Evolutionary conservation across 2,329 filamentous ascomycete species (phyloP), one percentile per base, ranked within the genome.

Genomic region (Venturia carpophila): DNA sequence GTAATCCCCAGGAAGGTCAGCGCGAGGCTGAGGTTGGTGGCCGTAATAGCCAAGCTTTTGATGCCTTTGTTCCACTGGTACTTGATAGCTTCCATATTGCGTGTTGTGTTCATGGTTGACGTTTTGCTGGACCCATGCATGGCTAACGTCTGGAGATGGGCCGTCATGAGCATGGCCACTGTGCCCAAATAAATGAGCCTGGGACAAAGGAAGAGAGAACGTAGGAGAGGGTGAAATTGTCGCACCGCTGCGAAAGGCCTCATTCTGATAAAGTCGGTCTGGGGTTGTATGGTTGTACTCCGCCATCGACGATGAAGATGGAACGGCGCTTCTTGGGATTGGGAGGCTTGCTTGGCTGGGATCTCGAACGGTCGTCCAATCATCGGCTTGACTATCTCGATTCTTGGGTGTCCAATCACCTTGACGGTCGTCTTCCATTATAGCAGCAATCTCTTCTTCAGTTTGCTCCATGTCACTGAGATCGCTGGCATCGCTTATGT

Each of bases 401-500:
- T 58, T 58, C 19, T 24, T 58, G 27, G 52, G 30, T 19, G 52
- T 27, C 52, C 52, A 58, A 37, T 58, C 52, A 37, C 37, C 52
- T 3, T 58, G 27, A n/a, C 13, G 30, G 15, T 24, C 52, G 34
- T 58, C 52, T 21, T 34, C 30, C 52, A 58, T 58, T 3, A 58
- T 58, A 10, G 52, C 52, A 37, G 30, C 52, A 37, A 58, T 58
- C 52, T 58, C 52, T 5, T 58, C 52, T 21, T 58, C 52, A 9
- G 30, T 37, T 19, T 58, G 52, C 13, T 37, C 27, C 52, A 58
- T 37, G n/a, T 58, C 19, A n/a, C 52, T 58, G 27, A 58, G 19
- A 37, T 37, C n/a, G 27, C 30, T 37, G 7, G 30, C 15, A 58
- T 58, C 52, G 30, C 52, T 58, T 27, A 58, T 21, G 30, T 58